A percentile compares a stretch with the other conserved stretches of the same genome.
Conservation (phyloP, 352 stramenopile species). For the Peronospora destructor region DNA sequence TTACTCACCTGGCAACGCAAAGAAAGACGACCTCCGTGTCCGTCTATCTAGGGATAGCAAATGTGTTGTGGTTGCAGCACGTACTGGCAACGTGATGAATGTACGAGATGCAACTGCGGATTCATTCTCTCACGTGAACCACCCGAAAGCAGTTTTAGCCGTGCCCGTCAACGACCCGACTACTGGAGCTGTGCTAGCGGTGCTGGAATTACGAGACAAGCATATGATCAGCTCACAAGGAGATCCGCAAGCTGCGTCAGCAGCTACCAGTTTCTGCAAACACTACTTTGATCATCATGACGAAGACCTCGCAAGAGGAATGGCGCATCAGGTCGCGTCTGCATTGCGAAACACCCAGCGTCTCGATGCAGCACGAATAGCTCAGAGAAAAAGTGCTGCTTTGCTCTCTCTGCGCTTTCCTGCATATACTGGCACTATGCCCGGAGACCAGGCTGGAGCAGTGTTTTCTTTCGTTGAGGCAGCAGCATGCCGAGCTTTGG, state of each 20-base stretch:
- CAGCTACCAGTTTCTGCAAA: slow-evolving; percentile 31
- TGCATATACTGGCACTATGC: slow-evolving; percentile 26
- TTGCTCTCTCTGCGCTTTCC: slow-evolving; percentile 37
- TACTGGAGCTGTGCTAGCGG: slow-evolving; percentile 49
- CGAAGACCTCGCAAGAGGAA: slow-evolving; percentile 52
- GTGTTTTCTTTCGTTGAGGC: slow-evolving; percentile 28
- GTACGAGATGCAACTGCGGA: slow-evolving; percentile 54
- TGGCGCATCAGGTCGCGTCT: slow-evolving; percentile 63
- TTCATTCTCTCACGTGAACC: slow-evolving; percentile 19
- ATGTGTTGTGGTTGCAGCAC: slow-evolving; percentile 53
- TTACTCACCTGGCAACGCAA: slow-evolving; percentile 41
- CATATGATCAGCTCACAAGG: background rate
- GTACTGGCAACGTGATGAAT: slow-evolving; percentile 68
- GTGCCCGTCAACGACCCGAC: slow-evolving; percentile 76
- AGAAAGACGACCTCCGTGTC: slow-evolving; percentile 42
- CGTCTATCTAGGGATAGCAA: slow-evolving; percentile 35
- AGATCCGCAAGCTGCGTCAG: background rate
- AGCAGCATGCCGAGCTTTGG: slow-evolving; percentile 23
- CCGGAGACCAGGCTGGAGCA: slow-evolving; percentile 26
- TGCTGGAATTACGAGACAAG: slow-evolving; percentile 66
- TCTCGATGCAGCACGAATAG: slow-evolving; percentile 47
- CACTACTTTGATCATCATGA: slow-evolving; percentile 67
- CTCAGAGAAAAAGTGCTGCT: slow-evolving; percentile 57
- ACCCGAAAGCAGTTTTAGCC: slow-evolving; percentile 48
- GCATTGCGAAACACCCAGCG: slow-evolving; percentile 62